phyloP scores from a whole-genome alignment of 306 rosid genomes.

The Quercus robur region DNA sequence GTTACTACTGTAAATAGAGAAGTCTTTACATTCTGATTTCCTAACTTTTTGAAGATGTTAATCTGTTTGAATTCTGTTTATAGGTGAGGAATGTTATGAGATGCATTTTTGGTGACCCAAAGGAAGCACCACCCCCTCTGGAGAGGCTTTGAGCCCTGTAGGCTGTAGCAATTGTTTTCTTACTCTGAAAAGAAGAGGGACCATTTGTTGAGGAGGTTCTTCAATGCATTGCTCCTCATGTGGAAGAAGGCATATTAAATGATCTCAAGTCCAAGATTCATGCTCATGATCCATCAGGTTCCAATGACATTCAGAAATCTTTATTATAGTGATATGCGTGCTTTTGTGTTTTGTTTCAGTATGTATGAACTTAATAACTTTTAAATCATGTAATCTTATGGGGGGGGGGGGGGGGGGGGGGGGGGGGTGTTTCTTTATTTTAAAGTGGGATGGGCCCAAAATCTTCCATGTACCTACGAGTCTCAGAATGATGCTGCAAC shows the following conservation, averaged over 20 bases:
- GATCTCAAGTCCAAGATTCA: slow-evolving; percentile 67
- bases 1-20: neutral
- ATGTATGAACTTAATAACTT: slow-evolving; percentile 7
- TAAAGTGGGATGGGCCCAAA: slow-evolving; percentile 86
- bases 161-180: slow-evolving; percentile 59
- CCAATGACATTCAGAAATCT: slow-evolving; percentile 64
- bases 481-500: slow-evolving; percentile 98
- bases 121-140: slow-evolving; percentile 91
- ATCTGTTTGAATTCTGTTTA: slow-evolving; percentile 13
- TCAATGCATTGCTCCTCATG: slow-evolving; percentile 64
- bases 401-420: no score
- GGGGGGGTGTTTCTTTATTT: neutral
- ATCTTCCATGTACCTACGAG: slow-evolving; percentile 85
- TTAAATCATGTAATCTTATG: neutral
- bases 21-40: slow-evolving; percentile 6
- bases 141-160: slow-evolving; percentile 58
- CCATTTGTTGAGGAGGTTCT: slow-evolving; percentile 90
- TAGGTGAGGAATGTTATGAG: slow-evolving; percentile 95
- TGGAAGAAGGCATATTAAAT: slow-evolving; percentile 56
- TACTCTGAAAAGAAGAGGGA: slow-evolving; percentile 92
- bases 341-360: neutral
- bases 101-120: slow-evolving; percentile 85
- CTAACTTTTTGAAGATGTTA: slow-evolving; percentile 16
- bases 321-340: slow-evolving; percentile 57
- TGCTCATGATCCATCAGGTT: slow-evolving; percentile 65